Evolutionary conservation across 495 filamentous ascomycete species (phyloP), one percentile per base, ranked within the genome.

Genomic region (Aspergillus homomorphus): DNA sequence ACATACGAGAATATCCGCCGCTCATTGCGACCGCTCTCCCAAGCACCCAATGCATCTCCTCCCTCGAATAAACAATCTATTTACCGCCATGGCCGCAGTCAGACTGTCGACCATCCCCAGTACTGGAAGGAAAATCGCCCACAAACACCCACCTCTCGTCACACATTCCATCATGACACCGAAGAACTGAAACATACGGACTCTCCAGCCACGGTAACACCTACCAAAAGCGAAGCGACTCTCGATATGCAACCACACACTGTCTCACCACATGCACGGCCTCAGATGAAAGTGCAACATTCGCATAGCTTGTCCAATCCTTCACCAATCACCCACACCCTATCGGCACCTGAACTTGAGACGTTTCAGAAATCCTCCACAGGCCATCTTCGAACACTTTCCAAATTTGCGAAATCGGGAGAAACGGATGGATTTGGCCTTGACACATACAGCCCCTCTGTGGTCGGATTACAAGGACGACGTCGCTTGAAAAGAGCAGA

Each of bases 311-410:
- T 75, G 28, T 76, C 71, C 20, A 77, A 71, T 59, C 78, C 71
- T 62, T 69, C 74, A 41, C 66, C 51, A 15, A 66, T 79, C 9
- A 74, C 76, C 26, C 73, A 78, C 41, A 77, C 85, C 12, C 66
- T 89, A 4, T 78, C 76, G 0, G 76, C 82, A 0, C 89, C 90
- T 1, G 90, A 96, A 54, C 78, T 97, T 3, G 81, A 87, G 63
- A 88, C 80, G 22, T 80, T 97, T 16, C 84, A 91, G 24, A 88
- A 87, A 62, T 96, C 92, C 1, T 87, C 90, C 0, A 97, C 92
- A 1, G 86, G 88, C 56, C 89, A 98, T 68, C 81, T 99, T 15
- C 87, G 92, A 16, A 93, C 90, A 0, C 78, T 99, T 8, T 98
- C 94, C 1, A 89, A 86, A 62, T 80, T 97, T 61, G 92, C 92